Evolutionary conservation across 306 rosid genomes (phyloP).

Genomic region (Ormosia emarginata): DNA sequence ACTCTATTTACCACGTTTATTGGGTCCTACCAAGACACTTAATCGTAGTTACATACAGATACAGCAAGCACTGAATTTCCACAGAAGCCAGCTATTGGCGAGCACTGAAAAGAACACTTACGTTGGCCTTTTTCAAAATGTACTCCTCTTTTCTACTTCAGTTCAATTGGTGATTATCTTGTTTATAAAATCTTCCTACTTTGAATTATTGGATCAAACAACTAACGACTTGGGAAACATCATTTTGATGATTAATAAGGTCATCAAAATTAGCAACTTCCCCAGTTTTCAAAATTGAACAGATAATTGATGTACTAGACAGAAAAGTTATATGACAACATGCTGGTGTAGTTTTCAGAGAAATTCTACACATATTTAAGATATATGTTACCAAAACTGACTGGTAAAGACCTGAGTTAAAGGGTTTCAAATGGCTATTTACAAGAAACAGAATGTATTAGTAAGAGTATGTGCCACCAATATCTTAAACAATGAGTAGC

Average conservation of each 20-base stretch:
- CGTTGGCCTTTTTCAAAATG: too few species aligned
- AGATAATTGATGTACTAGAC: background rate
- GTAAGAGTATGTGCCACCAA: background rate
- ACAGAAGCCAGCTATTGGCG: too few species aligned
- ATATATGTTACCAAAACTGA: background rate
- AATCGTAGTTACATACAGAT: too few species aligned
- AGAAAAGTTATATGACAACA: background rate
- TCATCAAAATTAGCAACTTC: background rate
- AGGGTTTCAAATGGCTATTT: conserved; percentile 13
- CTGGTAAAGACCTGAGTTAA: background rate
- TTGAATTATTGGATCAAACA: too few species aligned
- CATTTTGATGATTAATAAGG: background rate
- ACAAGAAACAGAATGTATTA: conserved; percentile 15
- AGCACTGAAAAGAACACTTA: too few species aligned
- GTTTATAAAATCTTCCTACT: too few species aligned
- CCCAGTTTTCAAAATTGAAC: background rate
- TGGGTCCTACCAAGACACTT: too few species aligned
- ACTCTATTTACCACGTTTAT: too few species aligned
- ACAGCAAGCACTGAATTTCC: too few species aligned
- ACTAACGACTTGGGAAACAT: background rate
- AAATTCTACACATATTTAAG: background rate
- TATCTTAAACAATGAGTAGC: background rate
- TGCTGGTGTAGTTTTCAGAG: background rate
- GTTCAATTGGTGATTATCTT: too few species aligned
- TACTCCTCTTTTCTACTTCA: too few species aligned